A percentile compares a stretch with the other conserved stretches of the same genome.
Conservation (phyloP, 208 protist genomes). For the Hexamita inflata region DNA sequence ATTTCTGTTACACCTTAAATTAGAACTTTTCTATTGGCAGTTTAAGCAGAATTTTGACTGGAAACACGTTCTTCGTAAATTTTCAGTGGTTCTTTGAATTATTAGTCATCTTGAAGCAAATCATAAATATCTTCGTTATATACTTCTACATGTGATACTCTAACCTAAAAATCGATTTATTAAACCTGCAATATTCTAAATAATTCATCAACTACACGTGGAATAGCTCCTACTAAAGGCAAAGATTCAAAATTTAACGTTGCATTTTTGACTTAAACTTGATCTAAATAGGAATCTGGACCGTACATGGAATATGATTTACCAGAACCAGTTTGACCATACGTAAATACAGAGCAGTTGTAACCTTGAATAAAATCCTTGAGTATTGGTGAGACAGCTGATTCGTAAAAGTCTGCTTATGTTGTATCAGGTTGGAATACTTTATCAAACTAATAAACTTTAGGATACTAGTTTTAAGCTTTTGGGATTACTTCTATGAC, state of each 20-base stretch:
- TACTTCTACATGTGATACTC: conserved; percentile 30
- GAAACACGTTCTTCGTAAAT: conserved; percentile 6
- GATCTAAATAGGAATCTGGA: not conserved
- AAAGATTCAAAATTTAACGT: not conserved
- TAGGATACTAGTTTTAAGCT: too few relatives aligned
- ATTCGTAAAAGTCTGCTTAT: conserved; percentile 17
- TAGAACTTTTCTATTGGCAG: not conserved
- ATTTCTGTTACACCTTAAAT: conserved; percentile 17
- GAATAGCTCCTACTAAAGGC: not conserved
- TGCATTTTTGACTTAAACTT: not conserved
- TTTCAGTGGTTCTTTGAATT: not conserved
- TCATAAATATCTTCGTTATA: conserved; percentile 38
- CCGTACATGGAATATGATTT: conserved; percentile 32
- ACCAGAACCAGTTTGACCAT: conserved; percentile 29
- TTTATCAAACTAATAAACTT: conserved; percentile 8
- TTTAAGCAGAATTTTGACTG: not conserved
- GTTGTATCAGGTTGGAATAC: not conserved
- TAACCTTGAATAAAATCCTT: conserved; percentile 18
- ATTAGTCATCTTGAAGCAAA: conserved; percentile 23
- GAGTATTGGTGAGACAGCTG: not conserved
- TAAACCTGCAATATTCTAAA: not conserved
- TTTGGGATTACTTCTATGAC: too few relatives aligned
- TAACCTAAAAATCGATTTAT: conserved; percentile 12
- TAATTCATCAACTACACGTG: not conserved
- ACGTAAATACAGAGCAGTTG: conserved; percentile 28